Percentiles rank a stretch among this genome's conserved stretches.
Evolutionary conservation across 192 early-diverging fungal genomes (phyloP).

Genomic region (Entophlyctis helioformis): DNA sequence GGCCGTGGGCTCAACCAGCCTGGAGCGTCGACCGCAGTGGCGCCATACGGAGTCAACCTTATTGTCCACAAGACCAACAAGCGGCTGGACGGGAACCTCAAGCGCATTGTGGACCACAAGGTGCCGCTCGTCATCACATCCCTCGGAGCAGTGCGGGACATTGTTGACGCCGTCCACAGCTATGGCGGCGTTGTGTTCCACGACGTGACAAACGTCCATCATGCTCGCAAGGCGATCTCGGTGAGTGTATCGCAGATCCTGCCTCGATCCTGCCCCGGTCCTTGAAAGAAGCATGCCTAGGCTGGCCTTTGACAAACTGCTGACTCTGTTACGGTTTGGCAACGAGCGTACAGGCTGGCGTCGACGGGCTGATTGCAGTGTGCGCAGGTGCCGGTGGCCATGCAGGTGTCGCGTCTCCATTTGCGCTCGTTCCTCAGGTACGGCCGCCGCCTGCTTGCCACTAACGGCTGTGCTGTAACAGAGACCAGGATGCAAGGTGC

Average conservation of each 20-base stretch:
- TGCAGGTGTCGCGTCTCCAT: conserved; percentile 12
- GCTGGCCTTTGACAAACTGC: too few species aligned
- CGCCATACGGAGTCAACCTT: conserved; percentile 16
- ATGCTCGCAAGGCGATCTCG: conserved; percentile 12
- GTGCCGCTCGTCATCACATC: conserved; percentile 17
- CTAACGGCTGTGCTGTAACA: too few species aligned
- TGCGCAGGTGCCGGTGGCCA: conserved; percentile 20
- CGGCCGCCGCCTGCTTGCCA: too few species aligned
- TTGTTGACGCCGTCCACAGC: conserved; percentile 11
- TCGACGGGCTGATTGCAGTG: conserved; percentile 18
- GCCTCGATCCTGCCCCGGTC: too few species aligned
- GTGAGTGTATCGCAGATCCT: neutral
- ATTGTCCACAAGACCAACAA: conserved; percentile 23
- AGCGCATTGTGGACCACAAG: conserved; percentile 12
- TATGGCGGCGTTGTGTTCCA: conserved; percentile 18
- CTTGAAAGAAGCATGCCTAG: too few species aligned
- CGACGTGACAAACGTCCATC: conserved; percentile 15
- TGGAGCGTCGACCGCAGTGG: too few species aligned
- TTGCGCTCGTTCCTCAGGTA: conserved; percentile 14
- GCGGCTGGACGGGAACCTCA: conserved; percentile 7
- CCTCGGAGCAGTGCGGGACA: conserved; percentile 14
- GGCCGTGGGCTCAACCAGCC: neutral
- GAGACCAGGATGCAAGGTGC: too few species aligned
- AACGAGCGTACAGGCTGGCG: conserved; percentile 6
- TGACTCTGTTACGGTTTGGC: too few species aligned